Evolutionary conservation across 164 flowering plant species (phyloP).

Genomic region (Nymphaea colorata): DNA sequence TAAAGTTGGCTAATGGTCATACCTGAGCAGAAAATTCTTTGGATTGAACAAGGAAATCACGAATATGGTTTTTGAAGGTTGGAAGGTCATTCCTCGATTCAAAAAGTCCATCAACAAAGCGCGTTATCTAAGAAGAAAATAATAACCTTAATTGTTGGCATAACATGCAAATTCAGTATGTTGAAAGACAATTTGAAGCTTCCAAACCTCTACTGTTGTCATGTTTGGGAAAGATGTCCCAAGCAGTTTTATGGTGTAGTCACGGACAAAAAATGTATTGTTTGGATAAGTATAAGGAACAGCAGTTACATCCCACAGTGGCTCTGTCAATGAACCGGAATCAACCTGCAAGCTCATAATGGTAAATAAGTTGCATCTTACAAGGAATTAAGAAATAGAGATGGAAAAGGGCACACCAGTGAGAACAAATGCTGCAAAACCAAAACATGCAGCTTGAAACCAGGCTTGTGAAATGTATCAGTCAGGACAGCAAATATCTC

Average conservation of each 20-base stretch:
- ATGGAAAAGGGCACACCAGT: conserved; percentile 42
- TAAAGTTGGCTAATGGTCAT: neutral
- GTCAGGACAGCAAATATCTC: conserved; percentile 98
- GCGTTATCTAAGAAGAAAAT: conserved; percentile 50
- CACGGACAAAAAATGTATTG: conserved; percentile 62
- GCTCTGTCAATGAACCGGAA: conserved; percentile 69
- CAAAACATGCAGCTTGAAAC: conserved; percentile 90
- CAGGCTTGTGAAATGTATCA: conserved; percentile 98
- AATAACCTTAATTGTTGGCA: neutral
- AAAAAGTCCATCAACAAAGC: conserved; percentile 75
- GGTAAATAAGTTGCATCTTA: no score
- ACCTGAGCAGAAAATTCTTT: conserved; percentile 99
- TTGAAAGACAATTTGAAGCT: neutral
- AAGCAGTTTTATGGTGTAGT: conserved; percentile 79
- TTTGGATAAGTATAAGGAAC: conserved; percentile 63
- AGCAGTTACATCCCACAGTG: conserved; percentile 82
- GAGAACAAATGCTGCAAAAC: conserved; percentile 88
- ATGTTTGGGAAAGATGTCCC: conserved; percentile 93
- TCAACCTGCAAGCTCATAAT: conserved; percentile 45
- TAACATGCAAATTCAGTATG: neutral
- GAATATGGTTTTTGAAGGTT: conserved; percentile 64
- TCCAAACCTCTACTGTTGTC: conserved; percentile 67
- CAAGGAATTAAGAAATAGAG: neutral
- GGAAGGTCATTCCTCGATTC: conserved; percentile 74
- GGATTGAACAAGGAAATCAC: conserved; percentile 95